Conservation (phyloP, 495 filamentous ascomycete genomes). For the Sphaerosporella brunnea region DNA sequence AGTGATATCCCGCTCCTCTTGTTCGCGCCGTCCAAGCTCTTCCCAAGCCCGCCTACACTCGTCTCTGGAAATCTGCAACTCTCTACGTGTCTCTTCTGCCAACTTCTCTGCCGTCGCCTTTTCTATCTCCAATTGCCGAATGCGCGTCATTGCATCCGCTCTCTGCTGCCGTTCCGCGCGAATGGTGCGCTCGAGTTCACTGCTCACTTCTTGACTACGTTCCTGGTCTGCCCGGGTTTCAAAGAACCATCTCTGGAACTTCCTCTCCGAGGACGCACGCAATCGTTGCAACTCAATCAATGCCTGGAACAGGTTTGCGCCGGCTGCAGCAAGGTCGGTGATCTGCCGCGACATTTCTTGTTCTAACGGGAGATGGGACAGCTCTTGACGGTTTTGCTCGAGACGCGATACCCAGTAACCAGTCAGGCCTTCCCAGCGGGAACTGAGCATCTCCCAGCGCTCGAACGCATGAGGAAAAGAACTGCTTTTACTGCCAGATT, state of each 20-base stretch:
- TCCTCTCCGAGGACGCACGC: slow-evolving; percentile 84
- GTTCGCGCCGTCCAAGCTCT: slow-evolving; percentile 81
- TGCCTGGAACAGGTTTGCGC: slow-evolving; percentile 92
- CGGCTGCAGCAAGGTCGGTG: slow-evolving; percentile 84
- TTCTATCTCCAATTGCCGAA: slow-evolving; percentile 46
- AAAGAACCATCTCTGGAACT: slow-evolving; percentile 98
- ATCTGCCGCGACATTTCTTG: slow-evolving; percentile 85
- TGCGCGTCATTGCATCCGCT: slow-evolving; percentile 43
- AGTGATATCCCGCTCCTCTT: slow-evolving; percentile 86
- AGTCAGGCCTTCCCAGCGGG: slow-evolving; percentile 95
- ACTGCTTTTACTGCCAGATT: slow-evolving; percentile 29
- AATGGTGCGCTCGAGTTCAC: slow-evolving; percentile 55
- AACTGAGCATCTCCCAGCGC: slow-evolving; percentile 88
- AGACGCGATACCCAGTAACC: slow-evolving; percentile 91
- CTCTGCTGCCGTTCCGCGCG: slow-evolving; percentile 52
- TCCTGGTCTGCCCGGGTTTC: slow-evolving; percentile 82
- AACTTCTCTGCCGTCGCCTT: slow-evolving; percentile 53
- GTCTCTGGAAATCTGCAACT: slow-evolving; percentile 86
- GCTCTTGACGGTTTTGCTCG: slow-evolving; percentile 71
- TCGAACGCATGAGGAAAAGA: slow-evolving; percentile 92
- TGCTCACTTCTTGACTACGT: slow-evolving; percentile 64
- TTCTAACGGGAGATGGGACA: slow-evolving; percentile 62
- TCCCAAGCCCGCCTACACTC: slow-evolving; percentile 95
- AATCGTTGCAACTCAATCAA: slow-evolving; percentile 94
- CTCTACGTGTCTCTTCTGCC: slow-evolving; percentile 69